Evolutionary conservation across 192 early-diverging fungal species (phyloP).

Genomic region (Coemansia sp.): DNA sequence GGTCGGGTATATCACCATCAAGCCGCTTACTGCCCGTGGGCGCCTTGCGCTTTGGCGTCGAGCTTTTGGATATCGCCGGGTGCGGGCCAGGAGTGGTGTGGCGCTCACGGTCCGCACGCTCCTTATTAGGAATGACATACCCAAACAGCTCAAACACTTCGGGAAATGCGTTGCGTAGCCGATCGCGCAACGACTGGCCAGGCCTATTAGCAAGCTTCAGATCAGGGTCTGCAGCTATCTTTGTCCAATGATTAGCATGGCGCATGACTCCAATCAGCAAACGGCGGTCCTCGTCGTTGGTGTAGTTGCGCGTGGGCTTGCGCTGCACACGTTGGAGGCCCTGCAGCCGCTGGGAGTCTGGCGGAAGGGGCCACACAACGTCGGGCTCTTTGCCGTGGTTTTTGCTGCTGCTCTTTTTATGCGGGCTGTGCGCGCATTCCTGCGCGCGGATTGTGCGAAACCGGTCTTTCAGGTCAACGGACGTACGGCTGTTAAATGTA

Average conservation of each 20-base stretch:
- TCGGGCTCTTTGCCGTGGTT: constrained; percentile 44
- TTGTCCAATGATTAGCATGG: constrained; percentile 55
- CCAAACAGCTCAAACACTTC: constrained; percentile 57
- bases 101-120: constrained; percentile 51
- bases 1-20: constrained; percentile 45
- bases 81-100: constrained; percentile 9
- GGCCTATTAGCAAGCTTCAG: constrained; percentile 46
- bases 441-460: constrained; percentile 56
- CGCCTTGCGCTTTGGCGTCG: constrained; percentile 40
- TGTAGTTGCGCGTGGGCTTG: constrained; percentile 57
- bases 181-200: constrained; percentile 56
- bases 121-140: constrained; percentile 56
- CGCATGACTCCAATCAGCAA: constrained; percentile 48
- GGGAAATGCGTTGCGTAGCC: constrained; percentile 56
- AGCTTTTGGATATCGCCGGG: background rate
- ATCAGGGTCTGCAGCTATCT: constrained; percentile 51
- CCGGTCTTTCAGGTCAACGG: constrained; percentile 55
- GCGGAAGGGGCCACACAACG: constrained; percentile 57
- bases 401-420: constrained; percentile 23
- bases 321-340: constrained; percentile 53
- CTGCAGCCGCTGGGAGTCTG: constrained; percentile 53
- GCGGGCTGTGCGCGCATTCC: constrained; percentile 50
- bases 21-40: constrained; percentile 50
- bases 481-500: constrained; percentile 53
- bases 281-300: constrained; percentile 50